Base-by-base conservation (phyloP, 345 rosid genomes). In the Pugionium cornutum region DNA sequence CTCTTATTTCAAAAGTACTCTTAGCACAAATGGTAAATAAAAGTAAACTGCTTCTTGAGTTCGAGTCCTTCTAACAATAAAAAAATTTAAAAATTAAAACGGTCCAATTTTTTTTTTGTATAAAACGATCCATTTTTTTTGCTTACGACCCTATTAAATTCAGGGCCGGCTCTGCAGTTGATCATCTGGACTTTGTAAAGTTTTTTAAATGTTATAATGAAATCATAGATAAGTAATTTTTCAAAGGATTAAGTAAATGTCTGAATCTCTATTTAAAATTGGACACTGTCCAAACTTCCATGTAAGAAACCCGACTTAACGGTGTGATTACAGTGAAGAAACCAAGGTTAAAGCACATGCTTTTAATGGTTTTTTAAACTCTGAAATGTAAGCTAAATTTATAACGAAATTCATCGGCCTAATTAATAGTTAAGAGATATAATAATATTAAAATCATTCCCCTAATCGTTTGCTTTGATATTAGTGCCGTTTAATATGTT, bases 321-420 rank as follows among this genome's bases (percentile, higher is more conserved):
- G 18, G 18, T 18, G 63, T 58, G 32, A 71, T 47, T 71, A 41
- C n/a, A 64, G 42, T 71, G 75, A 63, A 3, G 47, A 72, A 64
- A 64, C 66, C 76, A 64, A 72, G 63, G 76, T 64, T 40, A 55
- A 63, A 40, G 57, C 70, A 72, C 76, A 72, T 72, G 76, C 70
- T 49, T 35, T 4, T 18, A 18, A 33, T 59, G 56, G 40, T 56
- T 63, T 53, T 31, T 7, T 7, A 72, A 55, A 26, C 33, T 32
- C 1, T 7, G 1, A 41, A 52, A 52, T 52, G 44, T 50, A 66
- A 50, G 55, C 58, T 64, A 25, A 50, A 32, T 27, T 46, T 1
- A 8, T 8, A n/a, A 64, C 43, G 1, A 40, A 49, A 29, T 2
- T n/a, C 28, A 42, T 18, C 18, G 18, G n/a, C 29, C 55, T 41